Evolutionary conservation across 2,329 filamentous ascomycete species (phyloP), one percentile per base, ranked within the genome.

Genomic region (Arthrobotrys entomopaga): DNA sequence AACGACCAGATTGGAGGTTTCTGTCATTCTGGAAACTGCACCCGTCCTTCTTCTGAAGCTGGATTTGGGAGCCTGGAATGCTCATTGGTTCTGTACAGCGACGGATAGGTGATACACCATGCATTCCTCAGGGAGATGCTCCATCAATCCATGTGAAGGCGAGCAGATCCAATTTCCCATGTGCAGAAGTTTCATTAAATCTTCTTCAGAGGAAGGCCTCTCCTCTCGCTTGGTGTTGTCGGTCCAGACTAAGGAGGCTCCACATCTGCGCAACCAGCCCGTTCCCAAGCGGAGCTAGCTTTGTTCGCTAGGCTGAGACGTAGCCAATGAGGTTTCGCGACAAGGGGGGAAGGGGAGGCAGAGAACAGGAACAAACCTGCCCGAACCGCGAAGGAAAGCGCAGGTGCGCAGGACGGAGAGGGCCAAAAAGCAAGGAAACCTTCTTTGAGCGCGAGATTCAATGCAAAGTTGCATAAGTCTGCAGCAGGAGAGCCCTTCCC

Each of bases 81-180:
- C 56, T 66, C 29, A 10, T 66, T 61, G 24, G 19, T 7, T 46
- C 40, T 72, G 48, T 34, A 10, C 61, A 66, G 65, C 69, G 61
- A 66, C 61, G 26, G 61, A 48, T 20, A 3, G 13, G 15, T 34
- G 29, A 34, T 34, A 34, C 29, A 34, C 40, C 61, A 72, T 40
- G 26, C 60, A 73, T 73, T 73, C 61, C 69, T 66, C 59, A 65
- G 61, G 29, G 34, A 26, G 61, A 66, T 52, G 34, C n/a, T 60
- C 59, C 26, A 64, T 53, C 15, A 15, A 8, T 60, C 52, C 60
- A 72, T 72, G 67, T 72, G 67, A 43, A 58, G 54, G 60, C 60
- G 57, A 64, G 60, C 60, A 60, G 67, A 72, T 72, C 67, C 67
- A 72, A 72, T 72, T 72, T 72, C 67, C 58, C 46, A 50, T 54